phyloP scores from a whole-genome alignment of 2,329 filamentous ascomycete species.

The Graphiopsis chlorocephala region DNA sequence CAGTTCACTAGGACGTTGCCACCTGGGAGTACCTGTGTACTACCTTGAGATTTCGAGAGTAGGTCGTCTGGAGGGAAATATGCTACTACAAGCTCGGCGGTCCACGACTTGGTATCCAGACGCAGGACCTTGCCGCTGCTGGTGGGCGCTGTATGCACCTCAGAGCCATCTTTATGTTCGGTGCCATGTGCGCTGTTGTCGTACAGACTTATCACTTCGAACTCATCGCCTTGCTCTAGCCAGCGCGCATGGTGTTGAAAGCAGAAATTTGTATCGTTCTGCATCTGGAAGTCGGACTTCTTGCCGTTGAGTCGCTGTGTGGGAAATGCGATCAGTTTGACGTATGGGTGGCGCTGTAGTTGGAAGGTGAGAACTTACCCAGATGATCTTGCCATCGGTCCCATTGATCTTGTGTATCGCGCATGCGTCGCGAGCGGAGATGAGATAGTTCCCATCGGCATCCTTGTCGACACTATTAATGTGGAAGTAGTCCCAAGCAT shows the following conservation, averaged over 20 bases:
- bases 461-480: constrained; percentile 54
- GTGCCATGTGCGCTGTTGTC: constrained; percentile 44
- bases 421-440: constrained; percentile 50
- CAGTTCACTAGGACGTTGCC: constrained; percentile 54
- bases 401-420: constrained; percentile 48
- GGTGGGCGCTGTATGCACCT: neutral
- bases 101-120: constrained; percentile 16
- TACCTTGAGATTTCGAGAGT: constrained; percentile 47
- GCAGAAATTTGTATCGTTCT: constrained; percentile 37
- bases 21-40: constrained; percentile 49
- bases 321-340: neutral
- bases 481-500: constrained; percentile 51
- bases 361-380: constrained; percentile 32
- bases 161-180: neutral
- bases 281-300: neutral
- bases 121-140: neutral
- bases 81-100: constrained; percentile 15
- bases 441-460: constrained; percentile 47
- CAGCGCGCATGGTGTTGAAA: constrained; percentile 51
- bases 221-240: constrained; percentile 36
- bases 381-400: constrained; percentile 47
- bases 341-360: neutral
- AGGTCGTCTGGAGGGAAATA: constrained; percentile 30
- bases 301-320: neutral
- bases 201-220: constrained; percentile 49